A percentile compares a stretch with the other conserved stretches of the same genome.
These are phyloP conservation scores for Tulasnella sp. DNA, from an alignment of 768 basidiomycete genomes.

Conservation along the genomic window DNA sequence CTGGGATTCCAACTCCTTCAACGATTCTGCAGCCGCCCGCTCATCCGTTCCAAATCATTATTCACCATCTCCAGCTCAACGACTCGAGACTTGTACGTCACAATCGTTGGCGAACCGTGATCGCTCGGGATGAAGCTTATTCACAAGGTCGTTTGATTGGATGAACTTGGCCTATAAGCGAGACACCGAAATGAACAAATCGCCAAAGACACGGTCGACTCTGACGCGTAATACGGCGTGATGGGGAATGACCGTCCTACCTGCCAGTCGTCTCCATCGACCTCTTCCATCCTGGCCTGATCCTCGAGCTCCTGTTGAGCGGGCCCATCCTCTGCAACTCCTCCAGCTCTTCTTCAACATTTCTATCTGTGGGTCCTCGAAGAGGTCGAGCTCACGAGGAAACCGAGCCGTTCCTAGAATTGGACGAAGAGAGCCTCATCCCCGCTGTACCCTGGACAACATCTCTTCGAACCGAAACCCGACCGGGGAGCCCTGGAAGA, in stretches of 20 bases:
- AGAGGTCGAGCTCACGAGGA: neutral
- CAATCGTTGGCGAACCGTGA: constrained; percentile 32
- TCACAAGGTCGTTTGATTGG: constrained; percentile 40
- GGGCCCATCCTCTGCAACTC: constrained; percentile 39
- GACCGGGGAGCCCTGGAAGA: too few relatives aligned
- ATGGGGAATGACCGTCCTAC: constrained; percentile 26
- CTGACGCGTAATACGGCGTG: neutral
- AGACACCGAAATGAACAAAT: neutral
- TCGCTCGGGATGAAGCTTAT: constrained; percentile 42
- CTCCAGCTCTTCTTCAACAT: constrained; percentile 41
- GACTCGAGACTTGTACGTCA: constrained; percentile 24
- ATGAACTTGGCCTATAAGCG: neutral
- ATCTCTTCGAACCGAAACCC: too few relatives aligned
- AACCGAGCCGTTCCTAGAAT: too few relatives aligned
- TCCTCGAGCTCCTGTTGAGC: constrained; percentile 33
- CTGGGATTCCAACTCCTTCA: constrained; percentile 37
- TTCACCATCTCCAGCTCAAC: constrained; percentile 44
- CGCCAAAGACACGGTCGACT: neutral
- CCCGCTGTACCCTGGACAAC: too few relatives aligned
- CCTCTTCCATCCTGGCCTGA: constrained; percentile 26
- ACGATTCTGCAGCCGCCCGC: constrained; percentile 36
- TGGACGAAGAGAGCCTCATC: too few relatives aligned
- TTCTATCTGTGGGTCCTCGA: neutral
- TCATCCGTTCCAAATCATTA: constrained; percentile 47
- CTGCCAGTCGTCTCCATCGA: constrained; percentile 38